phyloP scores from a whole-genome alignment of 2,329 filamentous ascomycete genomes.

The Bipolaris sorokiniana region DNA sequence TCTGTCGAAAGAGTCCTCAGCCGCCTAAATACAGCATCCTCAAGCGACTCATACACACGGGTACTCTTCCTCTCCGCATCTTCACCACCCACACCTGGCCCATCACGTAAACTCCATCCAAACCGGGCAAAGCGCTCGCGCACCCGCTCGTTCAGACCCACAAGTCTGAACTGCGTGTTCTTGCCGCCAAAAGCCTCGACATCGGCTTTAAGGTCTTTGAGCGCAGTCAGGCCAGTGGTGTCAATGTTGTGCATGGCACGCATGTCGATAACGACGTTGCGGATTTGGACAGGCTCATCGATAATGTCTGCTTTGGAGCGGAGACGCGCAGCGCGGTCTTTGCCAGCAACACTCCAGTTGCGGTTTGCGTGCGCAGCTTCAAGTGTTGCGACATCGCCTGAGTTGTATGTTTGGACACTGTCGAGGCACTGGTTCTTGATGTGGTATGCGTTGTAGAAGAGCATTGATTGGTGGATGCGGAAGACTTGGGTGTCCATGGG shows the following conservation, averaged over 20 bases:
- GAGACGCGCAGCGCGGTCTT: conserved; percentile 56
- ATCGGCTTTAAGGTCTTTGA: conserved; percentile 58
- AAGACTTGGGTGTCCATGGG: conserved; percentile 62
- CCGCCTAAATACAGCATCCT: conserved; percentile 22
- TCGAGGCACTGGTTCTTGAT: conserved; percentile 59
- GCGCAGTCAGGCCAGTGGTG: conserved; percentile 58
- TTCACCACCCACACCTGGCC: not conserved
- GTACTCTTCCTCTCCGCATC: conserved; percentile 14
- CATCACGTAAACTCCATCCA: conserved; percentile 38
- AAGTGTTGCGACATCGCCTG: conserved; percentile 48
- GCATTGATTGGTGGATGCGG: conserved; percentile 62
- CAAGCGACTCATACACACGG: conserved; percentile 23
- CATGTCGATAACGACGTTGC: conserved; percentile 61
- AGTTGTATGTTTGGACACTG: conserved; percentile 56
- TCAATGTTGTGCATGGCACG: conserved; percentile 60
- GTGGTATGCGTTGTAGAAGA: conserved; percentile 67
- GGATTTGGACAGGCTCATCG: conserved; percentile 50
- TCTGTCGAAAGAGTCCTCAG: conserved; percentile 11
- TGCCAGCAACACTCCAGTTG: conserved; percentile 62
- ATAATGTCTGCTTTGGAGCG: conserved; percentile 50
- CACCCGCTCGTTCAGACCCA: conserved; percentile 55
- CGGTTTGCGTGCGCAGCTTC: conserved; percentile 50
- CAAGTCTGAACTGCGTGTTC: conserved; percentile 56
- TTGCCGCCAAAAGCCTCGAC: conserved; percentile 58
- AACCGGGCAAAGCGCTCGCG: conserved; percentile 40